Evolutionary conservation across 371 early-diverging fungal species (phyloP), one percentile per base, ranked within the genome.

Genomic region (Dipsacomyces acuminosporus): DNA sequence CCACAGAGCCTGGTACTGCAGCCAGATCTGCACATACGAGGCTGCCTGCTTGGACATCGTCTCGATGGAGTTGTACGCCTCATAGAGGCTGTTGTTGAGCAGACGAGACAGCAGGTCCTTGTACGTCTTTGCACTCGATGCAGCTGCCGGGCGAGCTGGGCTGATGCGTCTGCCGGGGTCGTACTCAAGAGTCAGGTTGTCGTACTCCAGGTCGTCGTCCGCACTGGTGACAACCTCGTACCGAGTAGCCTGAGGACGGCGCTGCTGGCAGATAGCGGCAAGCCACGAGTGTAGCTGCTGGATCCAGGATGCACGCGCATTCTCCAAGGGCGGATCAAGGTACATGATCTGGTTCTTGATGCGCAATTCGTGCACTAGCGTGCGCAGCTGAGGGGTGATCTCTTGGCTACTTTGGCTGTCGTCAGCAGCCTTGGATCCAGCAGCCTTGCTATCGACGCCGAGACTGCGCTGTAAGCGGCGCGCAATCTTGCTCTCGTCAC

Each of bases 1-100:
- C 98, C 98, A 97, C 20, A 99, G 79, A 5, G 92, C 88, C 71
- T 99, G 99, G 74, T 98, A 98, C 64, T 89, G 93, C 8, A 96
- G 79, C 99, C 99, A 98, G 48, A 92, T 87, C 43, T 82, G 80
- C 44, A 94, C 90, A 60, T 98, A 98, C 25, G 83, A 80, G 15
- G 80, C 77, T 11, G 93, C 93, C 66, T 89, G 81, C 20, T 77
- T 59, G 19, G 90, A 77, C 76, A 87, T 90, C 24, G 67, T 60
- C 75, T 97, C 94, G 22, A 98, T 84, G 43, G 82, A 81, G 24
- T 81, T 79, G 67, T 97, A 98, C 2, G 92, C 96, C 24, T 80
- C 74, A 40, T 78, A 70, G 13, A 92, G 77, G 6, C 83, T 79
- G 41, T 79, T 77, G 54, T 85, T 84, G 1, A 82, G 83, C 65